A percentile compares a stretch with the other conserved stretches of the same genome.
Evolutionary conservation across 139 green algal species (phyloP).

Genomic region (Haematococcus lacustris): DNA sequence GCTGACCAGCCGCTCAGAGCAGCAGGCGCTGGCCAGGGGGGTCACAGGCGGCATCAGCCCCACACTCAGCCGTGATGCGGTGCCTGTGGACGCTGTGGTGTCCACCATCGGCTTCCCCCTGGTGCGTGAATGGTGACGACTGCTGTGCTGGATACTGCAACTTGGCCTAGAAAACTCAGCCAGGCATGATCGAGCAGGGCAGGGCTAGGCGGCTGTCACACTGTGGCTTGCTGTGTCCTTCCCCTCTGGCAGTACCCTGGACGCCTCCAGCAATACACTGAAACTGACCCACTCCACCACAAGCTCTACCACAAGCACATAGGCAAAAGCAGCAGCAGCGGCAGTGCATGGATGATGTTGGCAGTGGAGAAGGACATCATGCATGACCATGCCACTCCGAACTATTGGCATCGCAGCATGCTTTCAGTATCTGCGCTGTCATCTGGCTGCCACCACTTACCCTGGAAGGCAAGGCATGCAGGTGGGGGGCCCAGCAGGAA

Average conservation of each 20-base stretch:
- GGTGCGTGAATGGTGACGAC: too few relatives aligned
- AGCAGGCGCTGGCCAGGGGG: slow-evolving; percentile 11
- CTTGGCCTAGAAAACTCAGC: too few relatives aligned
- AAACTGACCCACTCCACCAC: too few relatives aligned
- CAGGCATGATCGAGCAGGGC: too few relatives aligned
- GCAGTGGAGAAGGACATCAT: not conserved
- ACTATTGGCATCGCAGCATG: too few relatives aligned
- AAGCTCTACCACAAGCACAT: too few relatives aligned
- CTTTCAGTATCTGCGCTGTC: not conserved
- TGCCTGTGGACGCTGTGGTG: slow-evolving; percentile 80
- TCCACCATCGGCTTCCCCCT: slow-evolving; percentile 92
- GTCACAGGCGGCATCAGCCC: slow-evolving; percentile 14
- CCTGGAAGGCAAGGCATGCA: not conserved
- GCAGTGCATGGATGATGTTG: not conserved
- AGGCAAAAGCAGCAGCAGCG: not conserved
- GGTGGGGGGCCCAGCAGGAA: slow-evolving; percentile 36
- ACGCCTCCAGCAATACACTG: too few relatives aligned
- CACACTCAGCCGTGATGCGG: slow-evolving; percentile 37
- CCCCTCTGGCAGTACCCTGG: too few relatives aligned
- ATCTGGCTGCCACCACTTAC: not conserved
- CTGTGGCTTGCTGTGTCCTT: too few relatives aligned
- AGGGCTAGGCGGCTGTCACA: too few relatives aligned
- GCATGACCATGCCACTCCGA: too few relatives aligned
- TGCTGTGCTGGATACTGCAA: too few relatives aligned
- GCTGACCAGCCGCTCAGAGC: slow-evolving; percentile 50